Evolutionary conservation across 805 yeast species (phyloP).

Genomic region (Komagataella pastoris): DNA sequence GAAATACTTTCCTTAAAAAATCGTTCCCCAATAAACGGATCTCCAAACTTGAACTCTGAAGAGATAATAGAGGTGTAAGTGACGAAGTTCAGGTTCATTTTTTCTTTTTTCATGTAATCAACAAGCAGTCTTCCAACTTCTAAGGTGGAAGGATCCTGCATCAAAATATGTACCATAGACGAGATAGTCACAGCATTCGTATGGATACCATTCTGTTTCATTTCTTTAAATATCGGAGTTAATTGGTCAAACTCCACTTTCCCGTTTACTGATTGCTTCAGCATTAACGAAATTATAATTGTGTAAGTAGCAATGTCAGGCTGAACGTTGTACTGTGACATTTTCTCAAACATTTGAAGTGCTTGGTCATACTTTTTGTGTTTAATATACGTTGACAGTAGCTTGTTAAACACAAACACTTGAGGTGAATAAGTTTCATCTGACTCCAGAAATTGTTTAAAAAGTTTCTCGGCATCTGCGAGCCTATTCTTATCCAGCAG

Average conservation of each 20-base stretch:
- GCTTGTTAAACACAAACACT: conserved; percentile 35
- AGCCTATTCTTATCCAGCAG: conserved; percentile 25
- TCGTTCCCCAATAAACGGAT: conserved; percentile 24
- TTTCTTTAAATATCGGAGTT: conserved; percentile 17
- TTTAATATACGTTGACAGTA: conserved; percentile 29
- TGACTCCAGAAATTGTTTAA: conserved; percentile 15
- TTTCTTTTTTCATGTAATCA: conserved; percentile 21
- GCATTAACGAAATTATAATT: conserved; percentile 36
- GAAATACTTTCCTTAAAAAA: conserved; percentile 23
- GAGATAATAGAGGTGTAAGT: conserved; percentile 33
- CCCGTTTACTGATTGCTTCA: conserved; percentile 32
- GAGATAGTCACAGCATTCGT: conserved; percentile 33
- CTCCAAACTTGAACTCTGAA: conserved; percentile 31
- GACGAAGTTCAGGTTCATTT: conserved; percentile 18
- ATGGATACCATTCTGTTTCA: conserved; percentile 23
- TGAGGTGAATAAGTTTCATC: conserved; percentile 26
- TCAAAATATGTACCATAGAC: conserved; percentile 39
- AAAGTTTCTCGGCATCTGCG: conserved; percentile 23
- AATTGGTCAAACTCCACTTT: conserved; percentile 19
- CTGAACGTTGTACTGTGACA: conserved; percentile 24
- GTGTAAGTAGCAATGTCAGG: conserved; percentile 58
- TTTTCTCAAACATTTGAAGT: conserved; percentile 30
- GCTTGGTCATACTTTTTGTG: conserved; percentile 28
- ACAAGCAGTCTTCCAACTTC: conserved; percentile 39
- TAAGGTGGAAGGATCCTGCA: conserved; percentile 29